Evolutionary conservation across 495 filamentous ascomycete genomes (phyloP), one percentile per base, ranked within the genome.

Genomic region (Penicillium argentinense): DNA sequence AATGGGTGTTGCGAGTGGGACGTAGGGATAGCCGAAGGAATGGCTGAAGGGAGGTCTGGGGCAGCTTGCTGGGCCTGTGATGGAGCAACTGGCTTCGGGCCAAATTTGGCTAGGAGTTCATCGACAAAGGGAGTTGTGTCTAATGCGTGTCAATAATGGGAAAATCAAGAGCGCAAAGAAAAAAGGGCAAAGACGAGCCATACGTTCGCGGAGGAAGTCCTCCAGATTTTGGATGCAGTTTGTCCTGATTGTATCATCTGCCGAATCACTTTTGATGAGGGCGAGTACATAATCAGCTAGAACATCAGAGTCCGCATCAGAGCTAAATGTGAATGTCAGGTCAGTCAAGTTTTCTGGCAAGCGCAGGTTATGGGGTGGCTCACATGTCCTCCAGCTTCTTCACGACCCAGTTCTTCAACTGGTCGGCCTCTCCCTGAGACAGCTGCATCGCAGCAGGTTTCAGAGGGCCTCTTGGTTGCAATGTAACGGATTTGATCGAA

Each of bases 201-300:
- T 29, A 63, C 60, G 39, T 53, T 95, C 88, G 69, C 83, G 80
- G 6, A 98, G 68, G 62, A 97, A 97, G 60, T 96, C 91, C 17
- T 88, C 83, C 34, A 97, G 77, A 56, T 91, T 87, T 33, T 83
- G 79, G 53, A 88, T 79, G 45, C 86, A 92, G 14, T 85, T 80
- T 57, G 79, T 75, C 58, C 84, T 82, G 26, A 95, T 84, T 39
- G 84, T 76, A 4, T 85, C 79, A n/a, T 81, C 78, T 16, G 83
- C 77, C 49, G 87, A 87, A 56, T 96, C 89, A 42, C 88, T 83
- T 44, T 81, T 81, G 24, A 96, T 74, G 8, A 98, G 81, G n/a
- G 92, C 92, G 23, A 97, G 73, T 0, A 98, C 88, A 60, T 97
- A 98, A 60, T 98, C 93, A 23, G 91, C 91, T 12, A 98, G 85